Conservation (phyloP, 2,329 filamentous ascomycete genomes). For the Ustulina deusta region DNA sequence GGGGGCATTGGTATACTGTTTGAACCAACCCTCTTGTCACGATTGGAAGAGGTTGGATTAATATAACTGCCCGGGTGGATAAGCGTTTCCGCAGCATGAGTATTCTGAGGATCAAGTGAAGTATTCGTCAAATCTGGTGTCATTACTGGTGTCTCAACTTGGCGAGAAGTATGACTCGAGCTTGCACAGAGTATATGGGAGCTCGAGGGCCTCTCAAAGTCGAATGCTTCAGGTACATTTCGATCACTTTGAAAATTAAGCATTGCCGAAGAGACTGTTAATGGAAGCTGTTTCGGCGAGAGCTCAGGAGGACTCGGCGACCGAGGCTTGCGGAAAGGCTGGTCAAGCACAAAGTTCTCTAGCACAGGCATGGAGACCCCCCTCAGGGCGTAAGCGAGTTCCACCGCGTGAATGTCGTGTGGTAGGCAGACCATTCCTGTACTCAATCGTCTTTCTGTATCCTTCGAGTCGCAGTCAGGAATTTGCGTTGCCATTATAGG, state of each 20-base stretch:
- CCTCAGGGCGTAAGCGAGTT: conserved; percentile 47
- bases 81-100: conserved; percentile 30
- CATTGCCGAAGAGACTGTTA: conserved; percentile 36
- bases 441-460: conserved; percentile 49
- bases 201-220: conserved; percentile 8
- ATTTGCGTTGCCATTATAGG: conserved; percentile 17
- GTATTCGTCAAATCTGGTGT: conserved; percentile 16
- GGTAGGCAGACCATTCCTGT: conserved; percentile 51
- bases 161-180: conserved; percentile 15
- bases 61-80: conserved; percentile 10
- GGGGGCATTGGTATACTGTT: conserved; percentile 42
- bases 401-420: conserved; percentile 46
- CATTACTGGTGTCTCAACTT: conserved; percentile 25
- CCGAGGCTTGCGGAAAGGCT: conserved; percentile 44
- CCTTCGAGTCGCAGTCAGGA: conserved; percentile 34
- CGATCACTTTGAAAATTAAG: conserved; percentile 12
- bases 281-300: conserved; percentile 54
- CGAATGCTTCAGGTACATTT: background rate
- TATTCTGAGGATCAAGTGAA: conserved; percentile 16
- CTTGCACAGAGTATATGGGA: conserved; percentile 27
- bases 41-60: conserved; percentile 7
- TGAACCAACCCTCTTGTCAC: conserved; percentile 14
- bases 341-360: conserved; percentile 51
- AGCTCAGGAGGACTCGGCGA: conserved; percentile 51
- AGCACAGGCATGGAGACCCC: conserved; percentile 53